These are phyloP conservation scores for Huntiella omanensis DNA, from an alignment of 2,329 filamentous ascomycete species.

Conservation along the genomic window DNA sequence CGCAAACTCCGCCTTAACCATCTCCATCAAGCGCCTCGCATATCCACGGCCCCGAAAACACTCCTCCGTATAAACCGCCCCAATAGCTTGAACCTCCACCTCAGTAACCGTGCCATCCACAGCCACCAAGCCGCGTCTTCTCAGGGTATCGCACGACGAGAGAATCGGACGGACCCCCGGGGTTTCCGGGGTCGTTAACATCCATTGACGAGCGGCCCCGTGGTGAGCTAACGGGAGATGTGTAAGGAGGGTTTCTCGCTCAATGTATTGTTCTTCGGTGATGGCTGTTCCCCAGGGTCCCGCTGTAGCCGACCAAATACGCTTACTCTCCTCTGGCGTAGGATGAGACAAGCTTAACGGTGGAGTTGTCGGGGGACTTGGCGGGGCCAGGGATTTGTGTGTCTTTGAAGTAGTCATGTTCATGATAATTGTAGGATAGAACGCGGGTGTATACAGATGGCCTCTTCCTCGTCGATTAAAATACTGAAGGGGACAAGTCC, in stretches of 20 bases:
- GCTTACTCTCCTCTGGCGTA: conserved; percentile 32
- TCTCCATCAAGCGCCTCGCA: conserved; percentile 53
- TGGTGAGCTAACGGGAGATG: conserved; percentile 37
- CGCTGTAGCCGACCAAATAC: conserved; percentile 37
- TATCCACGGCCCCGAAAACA: conserved; percentile 55
- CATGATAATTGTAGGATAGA: too few relatives aligned
- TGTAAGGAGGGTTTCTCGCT: conserved; percentile 37
- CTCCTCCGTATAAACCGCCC: conserved; percentile 58
- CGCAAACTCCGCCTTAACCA: conserved; percentile 18
- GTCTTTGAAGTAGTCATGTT: too few relatives aligned
- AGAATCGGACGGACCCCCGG: conserved; percentile 29
- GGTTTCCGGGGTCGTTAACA: conserved; percentile 32
- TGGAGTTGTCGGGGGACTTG: conserved; percentile 7
- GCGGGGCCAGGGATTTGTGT: neutral
- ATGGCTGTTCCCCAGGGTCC: conserved; percentile 41
- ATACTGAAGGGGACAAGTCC: too few relatives aligned
- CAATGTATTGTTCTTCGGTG: conserved; percentile 33
- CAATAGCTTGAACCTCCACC: conserved; percentile 51
- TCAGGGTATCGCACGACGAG: conserved; percentile 44
- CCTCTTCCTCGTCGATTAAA: too few relatives aligned
- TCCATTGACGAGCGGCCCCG: conserved; percentile 43
- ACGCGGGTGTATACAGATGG: too few relatives aligned
- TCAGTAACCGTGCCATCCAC: conserved; percentile 4
- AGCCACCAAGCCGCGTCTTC: conserved; percentile 32
- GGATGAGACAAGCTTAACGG: conserved; percentile 32